phyloP scores from a whole-genome alignment of 2,329 filamentous ascomycete genomes.

The Dryadomyces quercus-mongolicae region DNA sequence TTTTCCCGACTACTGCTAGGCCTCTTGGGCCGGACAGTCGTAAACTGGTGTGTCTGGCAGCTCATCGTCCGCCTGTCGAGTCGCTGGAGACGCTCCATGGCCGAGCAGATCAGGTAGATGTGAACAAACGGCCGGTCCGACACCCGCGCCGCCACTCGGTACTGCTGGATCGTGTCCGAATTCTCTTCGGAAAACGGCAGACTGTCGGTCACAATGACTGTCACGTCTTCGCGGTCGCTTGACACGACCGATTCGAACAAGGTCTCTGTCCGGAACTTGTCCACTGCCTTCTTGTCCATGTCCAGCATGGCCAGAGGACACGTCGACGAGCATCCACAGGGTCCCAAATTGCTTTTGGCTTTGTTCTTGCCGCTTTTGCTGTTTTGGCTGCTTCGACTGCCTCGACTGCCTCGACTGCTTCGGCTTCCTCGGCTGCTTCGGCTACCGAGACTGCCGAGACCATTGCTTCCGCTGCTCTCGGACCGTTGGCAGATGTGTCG shows the following conservation, averaged over 20 bases:
- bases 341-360: too few species aligned
- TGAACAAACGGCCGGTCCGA: conserved; percentile 7
- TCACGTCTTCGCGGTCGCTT: not conserved
- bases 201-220: conserved; percentile 6
- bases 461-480: not conserved
- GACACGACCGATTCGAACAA: not conserved
- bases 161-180: not conserved
- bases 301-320: not conserved
- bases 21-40: not conserved
- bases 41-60: not conserved
- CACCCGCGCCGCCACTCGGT: not conserved
- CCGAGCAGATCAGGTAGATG: conserved; percentile 5
- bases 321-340: not conserved
- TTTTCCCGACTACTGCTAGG: not conserved
- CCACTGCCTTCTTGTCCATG: not conserved
- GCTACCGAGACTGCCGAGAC: not conserved
- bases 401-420: not conserved
- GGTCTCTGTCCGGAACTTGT: not conserved
- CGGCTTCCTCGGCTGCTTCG: not conserved
- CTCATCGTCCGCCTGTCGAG: not conserved
- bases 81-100: not conserved
- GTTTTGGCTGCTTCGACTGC: not conserved
- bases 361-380: not conserved
- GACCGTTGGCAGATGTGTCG: too few species aligned
- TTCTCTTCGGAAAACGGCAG: not conserved